Evolutionary conservation across 345 rosid species (phyloP).

Genomic region (Brassica napus): DNA sequence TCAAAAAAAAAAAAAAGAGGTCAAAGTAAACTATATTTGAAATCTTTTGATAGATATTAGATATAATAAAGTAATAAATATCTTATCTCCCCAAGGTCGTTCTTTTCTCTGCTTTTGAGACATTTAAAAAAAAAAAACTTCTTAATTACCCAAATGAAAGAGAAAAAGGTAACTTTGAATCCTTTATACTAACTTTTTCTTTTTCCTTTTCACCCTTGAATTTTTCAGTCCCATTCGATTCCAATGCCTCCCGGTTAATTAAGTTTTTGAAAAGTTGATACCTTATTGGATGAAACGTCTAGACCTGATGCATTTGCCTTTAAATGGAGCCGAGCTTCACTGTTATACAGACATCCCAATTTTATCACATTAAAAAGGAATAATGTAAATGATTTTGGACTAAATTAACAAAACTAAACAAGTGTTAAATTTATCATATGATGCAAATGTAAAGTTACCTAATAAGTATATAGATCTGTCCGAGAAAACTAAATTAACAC

Average conservation of each 20-base stretch:
- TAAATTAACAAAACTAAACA: not conserved
- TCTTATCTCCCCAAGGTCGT: not conserved
- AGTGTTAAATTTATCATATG: slow-evolving; percentile 18
- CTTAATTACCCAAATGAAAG: slow-evolving; percentile 18
- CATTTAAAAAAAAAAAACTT: not conserved
- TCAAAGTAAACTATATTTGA: not conserved
- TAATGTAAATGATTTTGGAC: not conserved
- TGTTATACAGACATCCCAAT: slow-evolving; percentile 21
- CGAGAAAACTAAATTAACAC: slow-evolving; percentile 10
- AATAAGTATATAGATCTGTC: slow-evolving; percentile 13
- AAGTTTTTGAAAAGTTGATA: slow-evolving; percentile 14
- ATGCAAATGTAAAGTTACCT: slow-evolving; percentile 19
- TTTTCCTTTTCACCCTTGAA: slow-evolving; percentile 24
- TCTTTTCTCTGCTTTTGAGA: slow-evolving; percentile 37
- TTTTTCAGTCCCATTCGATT: slow-evolving; percentile 12
- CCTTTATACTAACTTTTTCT: slow-evolving; percentile 7
- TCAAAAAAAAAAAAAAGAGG: no score
- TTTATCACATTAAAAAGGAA: not conserved
- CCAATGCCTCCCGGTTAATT: slow-evolving; percentile 6
- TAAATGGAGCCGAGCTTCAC: slow-evolving; percentile 34
- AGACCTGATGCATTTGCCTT: slow-evolving; percentile 38
- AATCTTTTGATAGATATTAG: not conserved
- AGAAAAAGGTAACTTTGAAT: slow-evolving; percentile 13
- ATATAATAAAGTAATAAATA: not conserved
- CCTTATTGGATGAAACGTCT: slow-evolving; percentile 38